Evolutionary conservation across 768 basidiomycete genomes (phyloP).

Genomic region (Clitopilus passeckerianus): DNA sequence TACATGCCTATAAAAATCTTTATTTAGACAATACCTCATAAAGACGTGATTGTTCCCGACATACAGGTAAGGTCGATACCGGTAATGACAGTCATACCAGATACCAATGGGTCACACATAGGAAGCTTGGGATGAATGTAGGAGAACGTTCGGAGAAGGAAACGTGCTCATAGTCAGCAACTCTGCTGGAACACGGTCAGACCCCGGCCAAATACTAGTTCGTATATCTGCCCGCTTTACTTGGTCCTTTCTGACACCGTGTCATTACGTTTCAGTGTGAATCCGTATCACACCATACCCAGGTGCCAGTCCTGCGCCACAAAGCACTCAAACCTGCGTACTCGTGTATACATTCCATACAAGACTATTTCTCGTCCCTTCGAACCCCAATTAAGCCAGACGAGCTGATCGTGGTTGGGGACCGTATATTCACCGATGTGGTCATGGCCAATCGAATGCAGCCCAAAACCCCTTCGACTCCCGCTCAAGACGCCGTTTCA

Average conservation of each 20-base stretch:
- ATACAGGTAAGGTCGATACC: constrained; percentile 48
- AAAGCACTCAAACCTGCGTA: constrained; percentile 73
- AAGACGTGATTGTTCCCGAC: constrained; percentile 73
- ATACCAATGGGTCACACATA: constrained; percentile 19
- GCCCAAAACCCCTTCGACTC: constrained; percentile 16
- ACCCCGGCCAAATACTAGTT: constrained; percentile 78
- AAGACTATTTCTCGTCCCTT: constrained; percentile 67
- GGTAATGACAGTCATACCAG: not conserved
- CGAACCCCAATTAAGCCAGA: constrained; percentile 49
- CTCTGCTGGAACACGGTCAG: constrained; percentile 80
- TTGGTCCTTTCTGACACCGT: not conserved
- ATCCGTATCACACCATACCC: constrained; percentile 72
- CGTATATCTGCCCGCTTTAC: constrained; percentile 15
- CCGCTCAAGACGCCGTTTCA: constrained; percentile 15
- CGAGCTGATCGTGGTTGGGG: constrained; percentile 81
- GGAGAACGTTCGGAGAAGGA: constrained; percentile 64
- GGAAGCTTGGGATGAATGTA: constrained; percentile 74
- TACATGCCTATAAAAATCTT: not conserved
- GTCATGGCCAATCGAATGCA: constrained; percentile 79
- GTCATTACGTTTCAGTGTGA: constrained; percentile 56
- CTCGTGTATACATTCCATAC: constrained; percentile 67
- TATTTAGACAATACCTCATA: constrained; percentile 71
- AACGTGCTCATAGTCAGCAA: constrained; percentile 93
- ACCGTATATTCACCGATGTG: constrained; percentile 89
- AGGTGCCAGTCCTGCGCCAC: constrained; percentile 82